phyloP scores from a whole-genome alignment of 768 basidiomycete species.

The Kwoniella pini region DNA sequence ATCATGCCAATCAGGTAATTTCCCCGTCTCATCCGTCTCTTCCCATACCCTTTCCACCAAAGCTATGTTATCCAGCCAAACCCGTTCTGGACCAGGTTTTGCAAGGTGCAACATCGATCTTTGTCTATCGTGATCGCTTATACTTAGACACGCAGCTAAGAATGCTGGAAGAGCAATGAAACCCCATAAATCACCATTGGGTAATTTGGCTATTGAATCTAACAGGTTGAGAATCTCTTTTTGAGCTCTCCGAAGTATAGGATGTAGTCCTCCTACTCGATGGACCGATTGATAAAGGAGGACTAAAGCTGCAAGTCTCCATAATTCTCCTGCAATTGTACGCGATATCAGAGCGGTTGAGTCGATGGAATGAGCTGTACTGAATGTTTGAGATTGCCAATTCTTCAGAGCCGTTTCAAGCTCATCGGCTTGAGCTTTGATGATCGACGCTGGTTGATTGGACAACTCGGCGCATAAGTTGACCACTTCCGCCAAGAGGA shows the following conservation, averaged over 20 bases:
- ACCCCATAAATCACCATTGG: constrained; percentile 30
- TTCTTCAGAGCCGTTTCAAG: constrained; percentile 19
- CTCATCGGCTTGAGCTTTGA: constrained; percentile 27
- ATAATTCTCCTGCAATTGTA: constrained; percentile 33
- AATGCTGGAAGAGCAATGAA: constrained; percentile 33
- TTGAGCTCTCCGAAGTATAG: constrained; percentile 20
- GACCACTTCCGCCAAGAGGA: constrained; percentile 29
- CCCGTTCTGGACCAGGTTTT: constrained; percentile 26
- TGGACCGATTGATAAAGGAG: constrained; percentile 28
- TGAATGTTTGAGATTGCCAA: constrained; percentile 17
- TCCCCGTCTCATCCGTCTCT: constrained; percentile 29
- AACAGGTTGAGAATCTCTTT: constrained; percentile 25
- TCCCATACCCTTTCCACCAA: constrained; percentile 33
- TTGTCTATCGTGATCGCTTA: constrained; percentile 23
- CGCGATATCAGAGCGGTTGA: constrained; percentile 25
- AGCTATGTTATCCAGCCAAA: constrained; percentile 33
- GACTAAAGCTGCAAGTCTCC: constrained; percentile 23
- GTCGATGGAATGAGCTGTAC: constrained; percentile 12
- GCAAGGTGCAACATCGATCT: constrained; percentile 21
- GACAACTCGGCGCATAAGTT: constrained; percentile 26
- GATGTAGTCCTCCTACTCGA: constrained; percentile 29
- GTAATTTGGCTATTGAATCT: constrained; percentile 22
- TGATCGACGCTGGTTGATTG: not conserved
- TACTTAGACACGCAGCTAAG: constrained; percentile 23
- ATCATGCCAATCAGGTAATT: constrained; percentile 32